These are phyloP conservation scores for Kwoniella mangroviensis DNA, from an alignment of 768 basidiomycete species.

Conservation along the genomic window DNA sequence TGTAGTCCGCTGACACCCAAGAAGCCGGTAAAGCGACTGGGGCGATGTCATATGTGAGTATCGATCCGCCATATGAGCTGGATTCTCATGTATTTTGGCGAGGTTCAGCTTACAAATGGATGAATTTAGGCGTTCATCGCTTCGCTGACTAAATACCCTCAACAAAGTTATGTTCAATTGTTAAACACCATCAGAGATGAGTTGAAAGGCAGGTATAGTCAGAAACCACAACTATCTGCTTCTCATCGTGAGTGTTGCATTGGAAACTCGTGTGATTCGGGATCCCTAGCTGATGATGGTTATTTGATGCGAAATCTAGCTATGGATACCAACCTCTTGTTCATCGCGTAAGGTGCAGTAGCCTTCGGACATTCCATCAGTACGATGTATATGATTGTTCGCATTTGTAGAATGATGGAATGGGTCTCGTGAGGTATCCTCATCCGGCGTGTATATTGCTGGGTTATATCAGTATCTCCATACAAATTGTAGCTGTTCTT, in stretches of 20 bases:
- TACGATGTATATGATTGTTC: background rate
- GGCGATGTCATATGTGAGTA: constrained; percentile 60
- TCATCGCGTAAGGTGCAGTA: constrained; percentile 36
- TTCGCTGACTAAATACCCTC: constrained; percentile 58
- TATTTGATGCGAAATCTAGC: constrained; percentile 30
- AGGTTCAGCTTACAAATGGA: background rate
- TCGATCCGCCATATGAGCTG: constrained; percentile 1
- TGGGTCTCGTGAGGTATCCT: background rate
- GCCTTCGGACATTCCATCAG: background rate
- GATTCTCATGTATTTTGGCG: background rate
- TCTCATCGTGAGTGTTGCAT: constrained; percentile 51
- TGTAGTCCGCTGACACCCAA: constrained; percentile 59
- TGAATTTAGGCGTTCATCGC: constrained; percentile 56
- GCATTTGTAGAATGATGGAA: background rate
- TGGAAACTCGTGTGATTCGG: no score
- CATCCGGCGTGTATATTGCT: background rate
- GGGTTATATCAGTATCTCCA: no score
- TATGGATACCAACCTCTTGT: constrained; percentile 56
- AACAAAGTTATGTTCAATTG: constrained; percentile 57
- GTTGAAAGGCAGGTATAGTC: constrained; percentile 58
- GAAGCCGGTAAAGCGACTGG: constrained; percentile 62
- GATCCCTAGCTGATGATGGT: no score
- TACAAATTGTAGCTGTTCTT: background rate
- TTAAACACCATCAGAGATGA: constrained; percentile 59
- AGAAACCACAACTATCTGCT: constrained; percentile 60